Percentiles rank a stretch among this genome's conserved stretches.
phyloP scores from a whole-genome alignment of 768 basidiomycete genomes.

The Tricholomella constricta region DNA sequence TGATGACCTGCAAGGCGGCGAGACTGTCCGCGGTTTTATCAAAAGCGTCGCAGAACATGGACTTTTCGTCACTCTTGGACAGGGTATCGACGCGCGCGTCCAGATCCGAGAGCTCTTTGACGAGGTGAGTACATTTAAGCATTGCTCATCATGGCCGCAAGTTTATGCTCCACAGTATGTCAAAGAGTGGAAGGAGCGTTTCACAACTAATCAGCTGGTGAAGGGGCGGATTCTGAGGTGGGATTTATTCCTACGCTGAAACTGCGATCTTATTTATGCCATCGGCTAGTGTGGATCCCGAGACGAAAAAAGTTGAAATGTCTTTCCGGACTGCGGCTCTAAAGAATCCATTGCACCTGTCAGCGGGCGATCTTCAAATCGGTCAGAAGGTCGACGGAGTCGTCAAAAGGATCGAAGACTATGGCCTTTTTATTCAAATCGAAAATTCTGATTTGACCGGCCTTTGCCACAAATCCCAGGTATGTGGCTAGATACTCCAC shows the following conservation, averaged over 20 bases:
- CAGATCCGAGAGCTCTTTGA: slow-evolving; percentile 95
- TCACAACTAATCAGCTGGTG: slow-evolving; percentile 79
- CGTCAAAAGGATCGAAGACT: slow-evolving; percentile 82
- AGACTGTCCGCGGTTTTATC: slow-evolving; percentile 84
- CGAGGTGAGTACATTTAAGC: slow-evolving; percentile 48
- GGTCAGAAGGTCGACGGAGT: slow-evolving; percentile 82
- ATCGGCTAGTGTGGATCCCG: slow-evolving; percentile 61
- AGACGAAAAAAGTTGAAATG: slow-evolving; percentile 86
- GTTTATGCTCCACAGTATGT: slow-evolving; percentile 62
- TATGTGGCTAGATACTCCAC: slow-evolving; percentile 29
- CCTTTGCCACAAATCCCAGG: slow-evolving; percentile 94
- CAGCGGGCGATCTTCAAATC: slow-evolving; percentile 60
- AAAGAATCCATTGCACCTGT: slow-evolving; percentile 40
- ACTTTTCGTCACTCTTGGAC: slow-evolving; percentile 84
- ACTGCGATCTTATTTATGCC: slow-evolving; percentile 1
- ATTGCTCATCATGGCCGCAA: neutral
- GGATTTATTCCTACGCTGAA: slow-evolving; percentile 12
- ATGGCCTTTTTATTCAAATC: slow-evolving; percentile 92
- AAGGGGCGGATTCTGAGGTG: slow-evolving; percentile 84
- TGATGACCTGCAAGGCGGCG: slow-evolving; percentile 67
- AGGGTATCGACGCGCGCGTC: slow-evolving; percentile 84
- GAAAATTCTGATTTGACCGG: slow-evolving; percentile 84
- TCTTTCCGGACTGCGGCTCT: slow-evolving; percentile 74
- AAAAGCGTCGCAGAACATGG: slow-evolving; percentile 88
- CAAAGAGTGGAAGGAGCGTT: slow-evolving; percentile 92